Base-by-base conservation (phyloP, 2,329 filamentous ascomycete genomes). In the Paecilomyces dactylethromorphus region DNA sequence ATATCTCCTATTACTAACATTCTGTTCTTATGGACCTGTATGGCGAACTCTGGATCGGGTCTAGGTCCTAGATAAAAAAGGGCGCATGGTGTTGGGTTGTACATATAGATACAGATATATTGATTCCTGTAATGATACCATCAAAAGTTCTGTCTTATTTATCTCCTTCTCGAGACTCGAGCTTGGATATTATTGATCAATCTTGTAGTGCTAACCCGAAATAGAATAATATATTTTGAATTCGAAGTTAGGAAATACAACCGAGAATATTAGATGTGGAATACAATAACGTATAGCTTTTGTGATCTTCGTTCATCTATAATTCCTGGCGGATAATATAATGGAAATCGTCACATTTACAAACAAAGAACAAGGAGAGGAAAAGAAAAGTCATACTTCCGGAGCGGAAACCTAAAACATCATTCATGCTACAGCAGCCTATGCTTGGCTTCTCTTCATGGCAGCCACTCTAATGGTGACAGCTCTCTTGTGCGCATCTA, bases 401-500 rank as follows among this genome's bases (percentile, higher is more conserved):
- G 26, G 21, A 53, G 26, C 26, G 26, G 26, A 24, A 26, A 53
- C 26, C 50, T n/a, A 24, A 53, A n/a, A 26, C 51, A 32, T 26
- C 51, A 26, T 12, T 32, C n/a, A 26, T 32, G 53, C 29, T 3
- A 22, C 24, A 32, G 15, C 18, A 32, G 24, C 22, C 26, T 54
- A 54, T 32, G 26, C 32, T 21, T 54, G 10, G 32, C 8, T 51
- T 35, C 61, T 65, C 63, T 73, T 68, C 68, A 75, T 74, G 55
- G 71, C 68, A 10, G 80, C 81, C 65, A 90, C 73, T 57, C 87
- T 78, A 56, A 91, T 82, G 69, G 83, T 84, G 50, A 91, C 87
- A 13, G 88, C 88, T 62, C 87, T 81, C 71, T 91, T 86, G 79
- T 99, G 94, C 56, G 94, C 94, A 74, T 99, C 93, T 31, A 99